Evolutionary conservation across 1,284 basidiomycete species (phyloP), one percentile per base, ranked within the genome.

Genomic region (Phellopilus nigrolimitatus): DNA sequence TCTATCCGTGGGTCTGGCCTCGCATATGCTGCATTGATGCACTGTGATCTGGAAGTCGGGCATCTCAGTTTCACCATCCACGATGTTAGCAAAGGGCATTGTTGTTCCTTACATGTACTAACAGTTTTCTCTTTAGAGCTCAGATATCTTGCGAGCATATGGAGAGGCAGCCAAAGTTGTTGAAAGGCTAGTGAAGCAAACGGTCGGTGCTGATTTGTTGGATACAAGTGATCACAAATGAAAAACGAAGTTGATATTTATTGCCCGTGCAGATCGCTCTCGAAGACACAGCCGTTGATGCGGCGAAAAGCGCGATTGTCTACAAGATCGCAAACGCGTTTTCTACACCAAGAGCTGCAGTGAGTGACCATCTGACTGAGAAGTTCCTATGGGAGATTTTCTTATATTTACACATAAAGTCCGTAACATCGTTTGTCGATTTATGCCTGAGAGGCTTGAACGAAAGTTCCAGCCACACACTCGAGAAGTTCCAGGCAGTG

Each of bases 1-100:
- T 87, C 85, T 54, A 92, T 97, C 57, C 84, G 94, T 51, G 95
- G 95, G 2, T 86, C 90, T 48, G 95, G 95, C 10, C 71, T 97
- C 39, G 97, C 97, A 0, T 99, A 99, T 62, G 94, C 94, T 12
- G 92, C 94, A 15, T 82, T 82, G 59, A 80, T 94, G 44, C 75
- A 76, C 1, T 68, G 85, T 17, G 91, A 97, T 62, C 71, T 84
- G 37, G 95, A 99, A 68, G 76, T 86, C 30, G 92, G 94, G 4
- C 69, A 91, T 13, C 71, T 95, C 24, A 82, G 72, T 52, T 97
- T 97, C 70, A 76, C 79, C 5, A 74, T 97, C 2, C 93, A 93
- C 64, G 76, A 89, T 48, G 91, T 90, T 69, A 56, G 85, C 67
- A 8, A 30, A 43, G 37, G 21, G 9, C 12, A 28, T 2, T 28